A percentile compares a stretch with the other conserved stretches of the same genome.
phyloP scores from a whole-genome alignment of 1,284 basidiomycete species.

The Xanthoconium separans region DNA sequence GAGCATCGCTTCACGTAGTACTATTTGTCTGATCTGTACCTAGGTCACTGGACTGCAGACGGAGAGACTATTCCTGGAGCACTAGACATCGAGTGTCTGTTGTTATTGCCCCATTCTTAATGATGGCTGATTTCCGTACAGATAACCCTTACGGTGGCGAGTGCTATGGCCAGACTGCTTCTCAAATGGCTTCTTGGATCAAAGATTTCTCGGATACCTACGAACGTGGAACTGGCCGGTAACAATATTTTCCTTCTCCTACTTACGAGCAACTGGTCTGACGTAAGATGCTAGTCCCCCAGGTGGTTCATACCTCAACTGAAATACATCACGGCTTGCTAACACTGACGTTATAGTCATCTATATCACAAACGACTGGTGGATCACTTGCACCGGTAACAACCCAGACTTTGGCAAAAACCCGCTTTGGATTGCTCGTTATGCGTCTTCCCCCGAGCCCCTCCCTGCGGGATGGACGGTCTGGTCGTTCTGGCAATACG shows the following conservation, averaged over 20 bases:
- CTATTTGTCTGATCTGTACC: slow-evolving; percentile 1
- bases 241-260: slow-evolving; percentile 1
- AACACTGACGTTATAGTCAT: slow-evolving; percentile 38
- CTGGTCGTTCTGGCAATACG: slow-evolving; percentile 65
- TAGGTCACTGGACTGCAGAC: slow-evolving; percentile 57
- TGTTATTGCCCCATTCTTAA: neutral
- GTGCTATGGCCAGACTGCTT: slow-evolving; percentile 56
- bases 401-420: slow-evolving; percentile 50
- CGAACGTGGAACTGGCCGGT: slow-evolving; percentile 48
- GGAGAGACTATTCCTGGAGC: slow-evolving; percentile 64
- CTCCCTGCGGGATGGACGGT: slow-evolving; percentile 58
- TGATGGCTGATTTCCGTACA: slow-evolving; percentile 18
- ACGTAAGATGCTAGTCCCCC: slow-evolving; percentile 33
- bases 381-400: slow-evolving; percentile 64
- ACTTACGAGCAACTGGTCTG: neutral
- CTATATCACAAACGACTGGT: slow-evolving; percentile 68
- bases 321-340: neutral
- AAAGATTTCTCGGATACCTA: slow-evolving; percentile 63
- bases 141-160: slow-evolving; percentile 48
- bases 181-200: slow-evolving; percentile 64
- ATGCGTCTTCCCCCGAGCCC: slow-evolving; percentile 46
- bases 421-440: slow-evolving; percentile 62
- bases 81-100: slow-evolving; percentile 61
- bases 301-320: neutral
- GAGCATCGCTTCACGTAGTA: slow-evolving; percentile 1